Base-by-base conservation (phyloP, 2,329 filamentous ascomycete genomes). In the Allantophomopsis lycopodina region DNA sequence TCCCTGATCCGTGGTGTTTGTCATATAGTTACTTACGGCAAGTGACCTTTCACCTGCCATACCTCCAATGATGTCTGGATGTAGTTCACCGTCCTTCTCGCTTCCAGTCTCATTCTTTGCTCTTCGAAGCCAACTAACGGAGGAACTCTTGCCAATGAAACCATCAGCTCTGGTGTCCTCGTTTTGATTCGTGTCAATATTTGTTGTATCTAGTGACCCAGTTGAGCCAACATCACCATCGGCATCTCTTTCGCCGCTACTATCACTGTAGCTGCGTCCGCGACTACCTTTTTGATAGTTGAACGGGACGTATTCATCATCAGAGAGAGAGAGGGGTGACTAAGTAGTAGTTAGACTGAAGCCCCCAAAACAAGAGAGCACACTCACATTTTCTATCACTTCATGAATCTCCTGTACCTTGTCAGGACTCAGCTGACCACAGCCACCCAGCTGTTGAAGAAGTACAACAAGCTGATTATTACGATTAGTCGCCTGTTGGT, bases 211-310 rank as follows among this genome's bases (percentile, higher is more conserved):
- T 2, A 50, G 13, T 15, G 50, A 50, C 4, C 46, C 46, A n/a
- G 46, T 53, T 2, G 50, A 53, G n/a, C 48, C 50, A 5, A 46
- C 37, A n/a, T 52, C 47, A 17, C 20, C 35, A 35, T 46, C 45
- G 10, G 31, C 37, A 35, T 39, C 16, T 5, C 32, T 15, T 23
- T 39, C 37, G 4, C 37, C 37, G 11, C 16, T 35, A 6, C 12
- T 20, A 5, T 36, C 35, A 15, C 16, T 34, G 12, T 7, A 18
- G 14, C 32, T 34, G 5, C 10, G 16, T 34, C 4, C 5, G 15
- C 14, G 32, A 14, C 32, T 6, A 14, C 12, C 32, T 13, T 34
- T 34, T 14, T 5, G 23, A 28, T 6, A 10, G 7, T 4, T 3
- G 10, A 17, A 34, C 3, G 5, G 6, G 7, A 34, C 12, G 15